Base-by-base conservation (phyloP, 2,329 filamentous ascomycete species). In the Diplocarpon rosae region DNA sequence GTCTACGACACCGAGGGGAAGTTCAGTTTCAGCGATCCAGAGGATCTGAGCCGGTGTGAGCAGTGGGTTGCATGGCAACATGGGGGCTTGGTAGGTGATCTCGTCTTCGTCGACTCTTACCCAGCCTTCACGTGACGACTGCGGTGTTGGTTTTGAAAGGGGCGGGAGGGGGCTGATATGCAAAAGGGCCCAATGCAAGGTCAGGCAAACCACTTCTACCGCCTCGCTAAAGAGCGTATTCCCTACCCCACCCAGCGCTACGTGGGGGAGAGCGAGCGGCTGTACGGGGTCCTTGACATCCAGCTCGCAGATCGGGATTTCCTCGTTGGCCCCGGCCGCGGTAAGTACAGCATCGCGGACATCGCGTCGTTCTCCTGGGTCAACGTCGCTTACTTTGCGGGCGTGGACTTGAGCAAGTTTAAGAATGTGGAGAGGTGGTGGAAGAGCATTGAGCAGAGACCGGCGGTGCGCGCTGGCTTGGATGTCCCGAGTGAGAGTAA, bases 351-450 rank as follows among this genome's bases (percentile, higher is more conserved):
- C 54, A 78, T 83, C 45, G 83, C 78, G 0, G 85, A 90, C 64
- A 86, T 90, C 44, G 73, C 80, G 27, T 69, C 79, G 47, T 75
- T 82, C 59, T 80, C 81, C 32, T 89, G 85, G 85, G 69, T 80
- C 39, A 70, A 77, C 37, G 62, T 64, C 1, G 69, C 75, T 1
- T 65, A 68, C 13, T 76, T 80, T 69, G 68, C 72, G 0, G 80
- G 80, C 15, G 55, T 86, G 24, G 74, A 85, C 40, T 69, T 83
- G 5, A 65, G 70, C 1, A 69, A 77, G 50, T 87, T 86, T 64
- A 80, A 80, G 11, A 66, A 75, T 42, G 62, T 87, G 45, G 71
- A 77, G 59, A 73, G 71, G 3, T 87, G 83, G 83, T 71, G 83
- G 58, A 72, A 80, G 48, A 67, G 72, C 28, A 72, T 85, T 66